Conservation (phyloP, 164 flowering plant species). For the Berberis vulgaris region DNA sequence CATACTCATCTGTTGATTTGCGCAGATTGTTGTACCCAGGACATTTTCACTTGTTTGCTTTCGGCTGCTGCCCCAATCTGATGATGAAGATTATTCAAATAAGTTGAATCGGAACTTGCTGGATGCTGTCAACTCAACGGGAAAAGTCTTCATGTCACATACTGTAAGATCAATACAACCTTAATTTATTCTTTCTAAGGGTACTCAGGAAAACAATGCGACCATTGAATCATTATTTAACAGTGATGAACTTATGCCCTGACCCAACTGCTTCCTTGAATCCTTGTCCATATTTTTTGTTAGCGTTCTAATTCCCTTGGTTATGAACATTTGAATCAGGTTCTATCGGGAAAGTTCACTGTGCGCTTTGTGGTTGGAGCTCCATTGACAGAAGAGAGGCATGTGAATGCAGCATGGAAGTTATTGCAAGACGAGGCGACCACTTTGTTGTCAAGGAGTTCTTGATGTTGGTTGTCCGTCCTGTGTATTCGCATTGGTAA, state of each 20-base stretch:
- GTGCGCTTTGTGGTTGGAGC: constrained; percentile 1
- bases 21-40: constrained; percentile 65
- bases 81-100: constrained; percentile 32
- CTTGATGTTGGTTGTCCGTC: background rate
- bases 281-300: background rate
- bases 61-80: constrained; percentile 38
- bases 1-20: background rate
- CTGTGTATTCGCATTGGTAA: too few relatives aligned
- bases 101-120: constrained; percentile 55
- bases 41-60: constrained; percentile 79
- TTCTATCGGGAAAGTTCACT: constrained; percentile 13
- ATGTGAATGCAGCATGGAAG: constrained; percentile 50
- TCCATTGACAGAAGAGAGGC: constrained; percentile 7
- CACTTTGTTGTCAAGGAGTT: constrained; percentile 17
- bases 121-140: constrained; percentile 67
- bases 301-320: background rate
- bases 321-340: constrained; percentile 30
- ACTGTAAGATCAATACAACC: constrained; percentile 38
- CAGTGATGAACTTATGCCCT: background rate
- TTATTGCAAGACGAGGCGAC: constrained; percentile 65
- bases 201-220: background rate
- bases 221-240: background rate
- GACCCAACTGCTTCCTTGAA: background rate
- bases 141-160: constrained; percentile 69
- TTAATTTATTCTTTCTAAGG: background rate